These are phyloP conservation scores for Mucor mucedo DNA, from an alignment of 371 early-diverging fungal genomes.

Conservation along the genomic window DNA sequence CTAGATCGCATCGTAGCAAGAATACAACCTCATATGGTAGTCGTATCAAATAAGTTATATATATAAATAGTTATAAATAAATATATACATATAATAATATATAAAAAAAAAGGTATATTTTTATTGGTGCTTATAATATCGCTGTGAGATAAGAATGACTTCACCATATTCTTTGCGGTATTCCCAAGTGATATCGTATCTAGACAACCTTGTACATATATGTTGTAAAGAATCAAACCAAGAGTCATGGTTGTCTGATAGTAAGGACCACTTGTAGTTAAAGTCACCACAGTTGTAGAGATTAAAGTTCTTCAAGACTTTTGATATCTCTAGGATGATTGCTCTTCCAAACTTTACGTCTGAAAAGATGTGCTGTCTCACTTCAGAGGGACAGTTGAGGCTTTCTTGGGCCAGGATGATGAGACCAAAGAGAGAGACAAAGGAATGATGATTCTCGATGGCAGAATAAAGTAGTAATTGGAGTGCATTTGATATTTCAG, in stretches of 20 bases:
- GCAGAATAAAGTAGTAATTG: slow-evolving; percentile 24
- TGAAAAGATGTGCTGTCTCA: slow-evolving; percentile 46
- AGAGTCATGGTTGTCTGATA: neutral
- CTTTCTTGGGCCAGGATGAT: slow-evolving; percentile 37
- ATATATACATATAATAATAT: neutral
- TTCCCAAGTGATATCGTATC: slow-evolving; percentile 49
- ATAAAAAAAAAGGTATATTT: neutral
- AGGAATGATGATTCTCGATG: slow-evolving; percentile 9
- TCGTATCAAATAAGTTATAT: slow-evolving; percentile 42
- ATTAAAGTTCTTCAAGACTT: slow-evolving; percentile 40
- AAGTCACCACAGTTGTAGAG: neutral
- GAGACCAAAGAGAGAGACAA: slow-evolving; percentile 28
- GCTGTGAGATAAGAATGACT: slow-evolving; percentile 37
- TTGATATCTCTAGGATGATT: slow-evolving; percentile 42
- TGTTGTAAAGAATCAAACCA: slow-evolving; percentile 37
- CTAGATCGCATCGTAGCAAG: slow-evolving; percentile 33
- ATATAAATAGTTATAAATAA: neutral
- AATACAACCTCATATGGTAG: slow-evolving; percentile 41
- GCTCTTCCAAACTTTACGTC: slow-evolving; percentile 44
- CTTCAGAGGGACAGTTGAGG: slow-evolving; percentile 39
- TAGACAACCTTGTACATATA: slow-evolving; percentile 30
- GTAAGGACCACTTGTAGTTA: neutral
- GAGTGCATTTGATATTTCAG: slow-evolving; percentile 28
- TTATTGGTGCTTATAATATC: slow-evolving; percentile 17
- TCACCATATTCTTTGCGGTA: slow-evolving; percentile 46